Base-by-base conservation (phyloP, 176 grass and related monocot genomes). In the Oryza coarctata region DNA sequence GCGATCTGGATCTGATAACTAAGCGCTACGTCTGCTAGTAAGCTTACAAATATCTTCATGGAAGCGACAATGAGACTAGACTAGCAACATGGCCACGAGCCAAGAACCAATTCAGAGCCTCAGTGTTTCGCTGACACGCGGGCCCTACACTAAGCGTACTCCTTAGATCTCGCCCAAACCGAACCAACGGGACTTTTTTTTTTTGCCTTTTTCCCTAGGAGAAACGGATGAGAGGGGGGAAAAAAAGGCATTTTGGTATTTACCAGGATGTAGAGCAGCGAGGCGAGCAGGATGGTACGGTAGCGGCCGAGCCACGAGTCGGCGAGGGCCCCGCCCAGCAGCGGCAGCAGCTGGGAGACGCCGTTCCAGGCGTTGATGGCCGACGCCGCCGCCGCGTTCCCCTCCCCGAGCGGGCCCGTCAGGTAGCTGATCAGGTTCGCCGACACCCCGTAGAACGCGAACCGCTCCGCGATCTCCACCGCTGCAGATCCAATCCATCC, bases 401-500 rank as follows among this genome's bases (percentile, higher is more conserved):
- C 49, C 50, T 88, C 82, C 1, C 80, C 76, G 15, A 91, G 82
- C 36, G 89, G 86, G 0, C 89, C 89, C 44, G 89, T 91, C 66
- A 91, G 82, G 78, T 85, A 91, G 62, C 47, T 88, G 73, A 91
- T 83, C 49, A 91, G 82, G 73, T 91, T 91, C 72, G 58, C 44
- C 52, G 82, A 69, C 30, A 91, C 71, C 0, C 89, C 89, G 78
- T 78, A 85, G 86, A 74, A 91, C 18, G 89, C 23, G 78, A 85
- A 91, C 0, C 73, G 30, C 86, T 91, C 86, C 9, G 67, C 77
- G 45, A 91, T 88, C 86, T 88, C 86, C 82, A 88, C 86, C 78
- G 78, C 89, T 92, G 83, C 65, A 77, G 49, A 55, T 55, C 49
- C 55, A n/a, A 58, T n/a, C 50, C 20, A 57, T 22, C n/a, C n/a